Evolutionary conservation across 441 rosid species (phyloP), one percentile per base, ranked within the genome.

Genomic region (Pelargonium australe): DNA sequence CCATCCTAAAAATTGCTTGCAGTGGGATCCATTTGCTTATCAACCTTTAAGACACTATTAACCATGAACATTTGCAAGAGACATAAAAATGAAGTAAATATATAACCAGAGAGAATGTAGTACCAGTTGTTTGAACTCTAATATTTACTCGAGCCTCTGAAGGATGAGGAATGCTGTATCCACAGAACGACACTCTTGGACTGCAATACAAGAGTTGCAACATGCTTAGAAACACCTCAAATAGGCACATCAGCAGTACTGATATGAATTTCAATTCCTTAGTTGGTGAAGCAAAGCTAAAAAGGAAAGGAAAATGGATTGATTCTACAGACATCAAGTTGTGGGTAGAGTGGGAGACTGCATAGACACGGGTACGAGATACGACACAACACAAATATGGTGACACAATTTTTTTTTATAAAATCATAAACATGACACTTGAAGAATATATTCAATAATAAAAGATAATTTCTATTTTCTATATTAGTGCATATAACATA

Each of bases 141-240:
- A 92, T 76, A 70, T 83, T 88, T 72, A 92, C 98, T 31, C 78
- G 78, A 57, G 93, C 96, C 61, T 87, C 87, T 37, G 97, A 92
- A 70, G 98, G 98, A 85, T 90, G 97, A 71, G 95, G 98, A 68
- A 95, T 92, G 80, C 89, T 92, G 85, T 95, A 89, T 16, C 88
- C 96, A 68, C 80, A 85, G 65, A 81, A 74, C 5, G 87, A 73
- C 17, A 55, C 61, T 55, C 61, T 55, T 14, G 61, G 61, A 75
- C 97, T 95, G 91, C 84, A 83, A 68, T 76, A 72, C 64, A 37
- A 69, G 23, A 65, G 34, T 61, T 2, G 69, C 0, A 25, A 74
- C 40, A 28, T 8, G 57, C 53, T 73, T 63, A 68, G 63, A 67
- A 53, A 13, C 43, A 68, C 68, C 44, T 14, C 53, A 73, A 70